Evolutionary conservation across 495 filamentous ascomycete species (phyloP), one percentile per base, ranked within the genome.

Genomic region (Darksidea phi): DNA sequence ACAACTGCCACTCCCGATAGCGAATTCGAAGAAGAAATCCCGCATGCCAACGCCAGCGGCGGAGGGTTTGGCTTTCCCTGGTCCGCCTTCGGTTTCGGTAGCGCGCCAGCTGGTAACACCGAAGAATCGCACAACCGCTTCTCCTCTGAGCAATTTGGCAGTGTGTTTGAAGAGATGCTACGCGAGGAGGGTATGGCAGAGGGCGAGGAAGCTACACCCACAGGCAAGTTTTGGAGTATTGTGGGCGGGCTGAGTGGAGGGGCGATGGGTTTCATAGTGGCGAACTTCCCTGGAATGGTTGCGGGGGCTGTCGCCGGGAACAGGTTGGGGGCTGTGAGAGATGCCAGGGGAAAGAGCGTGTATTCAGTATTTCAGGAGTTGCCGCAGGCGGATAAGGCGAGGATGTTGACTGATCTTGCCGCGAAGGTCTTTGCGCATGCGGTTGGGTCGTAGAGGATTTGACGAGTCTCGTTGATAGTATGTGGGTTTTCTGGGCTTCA

Each of bases 151-250:
- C 94, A 97, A 74, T 98, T 97, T 71, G 90, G 86, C 18, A 82
- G 84, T 61, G 88, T 91, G 1, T 98, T 98, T 70, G 95, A 98
- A 79, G 94, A 98, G 80, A 98, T 98, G 94, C 75, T 97, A 73
- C 83, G 88, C 34, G 94, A 98, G 66, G 88, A 97, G 71, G 94
- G 93, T 0, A 80, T 97, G 73, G 86, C 87, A 0, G 84, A 86
- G 55, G 80, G 82, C 18, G 73, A 77, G 17, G 68, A 74, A 13
- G 72, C 75, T 15, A 63, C 68, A 21, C 86, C 87, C 17, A 91
- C 85, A 1, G 79, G 83, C 20, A 86, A 85, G 60, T 91, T 97
- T 71, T 98, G 94, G 93, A 80, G 85, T 24, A 66, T 96, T 34
- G 74, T 97, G 10, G 94, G 94, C 12, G 91, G 90, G 1, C 63